These are phyloP conservation scores for Geranium rotundifolium DNA, from an alignment of 345 rosid genomes.

Conservation along the genomic window DNA sequence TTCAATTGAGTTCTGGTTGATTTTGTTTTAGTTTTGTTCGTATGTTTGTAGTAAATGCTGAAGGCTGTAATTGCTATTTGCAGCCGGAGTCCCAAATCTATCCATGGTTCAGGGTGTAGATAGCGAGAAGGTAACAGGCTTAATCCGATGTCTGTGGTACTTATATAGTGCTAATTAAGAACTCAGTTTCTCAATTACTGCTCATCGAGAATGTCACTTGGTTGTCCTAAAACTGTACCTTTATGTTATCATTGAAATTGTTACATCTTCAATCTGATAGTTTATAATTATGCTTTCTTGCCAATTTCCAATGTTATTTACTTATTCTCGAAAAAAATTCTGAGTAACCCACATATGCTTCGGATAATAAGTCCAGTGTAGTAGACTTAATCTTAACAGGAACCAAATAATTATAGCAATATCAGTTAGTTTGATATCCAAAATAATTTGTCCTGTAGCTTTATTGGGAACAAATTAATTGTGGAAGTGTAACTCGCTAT, in stretches of 20 bases:
- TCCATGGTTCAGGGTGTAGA: conserved; percentile 67
- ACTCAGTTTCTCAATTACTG: not conserved
- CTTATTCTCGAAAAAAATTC: not conserved
- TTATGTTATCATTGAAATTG: not conserved
- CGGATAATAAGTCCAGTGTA: too few relatives aligned
- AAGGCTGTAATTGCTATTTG: conserved; percentile 13
- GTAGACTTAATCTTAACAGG: too few relatives aligned
- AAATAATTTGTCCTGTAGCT: not conserved
- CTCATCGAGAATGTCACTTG: not conserved
- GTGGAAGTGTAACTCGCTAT: not conserved
- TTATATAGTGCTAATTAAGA: not conserved
- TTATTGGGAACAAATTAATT: not conserved
- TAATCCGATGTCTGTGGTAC: not conserved
- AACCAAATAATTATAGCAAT: too few relatives aligned
- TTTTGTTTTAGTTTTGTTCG: not conserved
- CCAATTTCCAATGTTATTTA: not conserved
- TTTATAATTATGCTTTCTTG: too few relatives aligned
- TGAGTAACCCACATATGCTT: too few relatives aligned
- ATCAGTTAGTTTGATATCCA: not conserved
- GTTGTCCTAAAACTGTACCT: not conserved
- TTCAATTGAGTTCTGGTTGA: not conserved
- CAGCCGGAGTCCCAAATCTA: conserved; percentile 80
- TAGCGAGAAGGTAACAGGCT: conserved; percentile 53
- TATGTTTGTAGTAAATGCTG: not conserved
- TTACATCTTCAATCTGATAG: not conserved